Evolutionary conservation across 768 basidiomycete genomes (phyloP), one percentile per base, ranked within the genome.

Genomic region (Boletus patriciae): DNA sequence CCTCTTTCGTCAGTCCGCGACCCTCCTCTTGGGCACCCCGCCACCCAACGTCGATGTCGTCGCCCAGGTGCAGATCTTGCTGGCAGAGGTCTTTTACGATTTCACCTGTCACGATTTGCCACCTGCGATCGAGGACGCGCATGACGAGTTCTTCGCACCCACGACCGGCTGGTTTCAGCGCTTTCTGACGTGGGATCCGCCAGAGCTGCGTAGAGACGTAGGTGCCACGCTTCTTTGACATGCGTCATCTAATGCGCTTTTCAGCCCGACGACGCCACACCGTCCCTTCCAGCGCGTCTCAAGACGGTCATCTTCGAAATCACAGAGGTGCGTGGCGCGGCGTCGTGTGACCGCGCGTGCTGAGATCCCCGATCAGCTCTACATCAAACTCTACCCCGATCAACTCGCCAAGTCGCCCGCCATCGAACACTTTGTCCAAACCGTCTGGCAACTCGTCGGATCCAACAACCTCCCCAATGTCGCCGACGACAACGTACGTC

Each of bases 41-140:
- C 77, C 59, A 34, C 66, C 60, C 43, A 77, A 72, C 77, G 69
- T 79, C 63, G 74, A 77, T 1, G 69, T 82, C 21, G 65, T 94
- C 33, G 86, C 90, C 1, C 88, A 91, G 60, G 81, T 83, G 0
- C 86, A 92, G 80, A 82, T 87, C 19, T 78, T 94, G 8, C 78
- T 97, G 16, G 78, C 90, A 18, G 90, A 95, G 36, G 83, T 98
- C 25, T 98, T 88, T 76, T 89, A 94, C 66, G 97, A 98, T 72
- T 83, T 99, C 61, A 94, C 90, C 3, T 91, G 90, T 62, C 96
- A 98, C 61, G 97, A 99, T 73, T 78, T 98, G 18, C 97, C 95
- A 5, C 93, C 94, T 15, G 88, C 86, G 61, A 87, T 99, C 64
- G 97, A 99, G 69, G 97, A 98, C 66, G 77, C 85, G 27, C 85